Evolutionary conservation across 768 basidiomycete species (phyloP), one percentile per base, ranked within the genome.

Genomic region (Pleurotus citrinopileatus): DNA sequence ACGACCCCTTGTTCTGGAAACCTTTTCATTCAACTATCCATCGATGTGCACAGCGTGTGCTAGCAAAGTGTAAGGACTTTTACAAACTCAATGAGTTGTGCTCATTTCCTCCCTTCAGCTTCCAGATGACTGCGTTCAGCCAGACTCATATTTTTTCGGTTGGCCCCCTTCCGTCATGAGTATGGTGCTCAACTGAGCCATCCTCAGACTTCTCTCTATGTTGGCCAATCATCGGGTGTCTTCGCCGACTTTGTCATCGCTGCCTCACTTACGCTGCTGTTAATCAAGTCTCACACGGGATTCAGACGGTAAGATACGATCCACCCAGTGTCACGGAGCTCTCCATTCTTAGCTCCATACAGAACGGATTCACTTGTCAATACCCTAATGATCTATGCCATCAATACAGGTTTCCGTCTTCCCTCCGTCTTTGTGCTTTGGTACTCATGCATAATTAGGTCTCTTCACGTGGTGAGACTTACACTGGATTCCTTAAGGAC

Each of bases 371-470:
- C 66, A 1, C 25, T 70, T 3, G 27, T 71, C 19, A 67, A 63
- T 6, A 60, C 61, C 10, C 61, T 75, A 2, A 62, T 73, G 40
- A 23, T 65, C 23, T 73, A 69, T 43, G 61, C 63, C 20, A 58
- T 74, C 36, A 71, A 71, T 38, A 73, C 72, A 1, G 71, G 73
- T 67, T 42, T 48, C 67, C 40, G n/a, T 29, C 5, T 23, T 28
- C 3, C 23, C 27, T 7, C 7, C 32, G 7, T 34, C 32, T 15
- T 34, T 34, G 7, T 34, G 7, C 32, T 15, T 34, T 34, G 15
- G 7, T 34, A 7, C 32, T 34, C 32, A 7, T 15, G n/a, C n/a
- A n/a, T n/a, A n/a, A 7, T 15, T 34, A 34, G 32, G 32, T 34
- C 32, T 34, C 15, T 34, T 34, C 32, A 34, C 32, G 32, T 7